A percentile compares a stretch with the other conserved stretches of the same genome.
Evolutionary conservation across 768 basidiomycete species (phyloP).

Genomic region (Hericium erinaceus): DNA sequence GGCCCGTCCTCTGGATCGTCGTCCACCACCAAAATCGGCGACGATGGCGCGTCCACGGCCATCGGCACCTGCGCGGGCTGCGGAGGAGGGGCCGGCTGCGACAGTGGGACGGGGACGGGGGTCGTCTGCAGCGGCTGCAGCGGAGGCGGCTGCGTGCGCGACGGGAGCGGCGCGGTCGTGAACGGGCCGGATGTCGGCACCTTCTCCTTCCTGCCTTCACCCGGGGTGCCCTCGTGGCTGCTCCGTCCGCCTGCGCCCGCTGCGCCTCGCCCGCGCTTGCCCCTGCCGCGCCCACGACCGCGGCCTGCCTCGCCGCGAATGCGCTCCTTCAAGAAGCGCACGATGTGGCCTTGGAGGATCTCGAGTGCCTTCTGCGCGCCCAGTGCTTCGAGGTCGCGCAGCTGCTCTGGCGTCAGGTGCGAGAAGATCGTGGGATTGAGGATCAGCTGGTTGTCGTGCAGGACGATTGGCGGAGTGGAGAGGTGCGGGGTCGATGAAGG

Average conservation of each 20-base stretch:
- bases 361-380: conserved; percentile 76
- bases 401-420: conserved; percentile 60
- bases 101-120: not conserved
- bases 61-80: conserved; percentile 5
- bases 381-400: conserved; percentile 68
- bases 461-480: conserved; percentile 53
- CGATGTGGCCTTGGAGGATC: conserved; percentile 78
- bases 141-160: conserved; percentile 14
- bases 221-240: not conserved
- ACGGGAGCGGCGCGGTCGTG: conserved; percentile 8
- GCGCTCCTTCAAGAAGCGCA: conserved; percentile 73
- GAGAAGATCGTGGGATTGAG: conserved; percentile 82
- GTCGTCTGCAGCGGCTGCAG: conserved; percentile 1
- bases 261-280: conserved; percentile 12
- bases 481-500: conserved; percentile 29
- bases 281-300: conserved; percentile 16
- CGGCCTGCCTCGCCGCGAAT: conserved; percentile 32
- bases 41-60: conserved; percentile 27
- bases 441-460: conserved; percentile 77
- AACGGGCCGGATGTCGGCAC: conserved; percentile 4
- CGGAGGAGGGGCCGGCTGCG: not conserved
- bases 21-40: conserved; percentile 52
- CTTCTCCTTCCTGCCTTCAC: conserved; percentile 2
- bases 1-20: conserved; percentile 45
- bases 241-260: conserved; percentile 3